Percentiles rank a stretch among this genome's conserved stretches.
phyloP scores from a whole-genome alignment of 345 rosid genomes.

The Sisymbrium altissimum region DNA sequence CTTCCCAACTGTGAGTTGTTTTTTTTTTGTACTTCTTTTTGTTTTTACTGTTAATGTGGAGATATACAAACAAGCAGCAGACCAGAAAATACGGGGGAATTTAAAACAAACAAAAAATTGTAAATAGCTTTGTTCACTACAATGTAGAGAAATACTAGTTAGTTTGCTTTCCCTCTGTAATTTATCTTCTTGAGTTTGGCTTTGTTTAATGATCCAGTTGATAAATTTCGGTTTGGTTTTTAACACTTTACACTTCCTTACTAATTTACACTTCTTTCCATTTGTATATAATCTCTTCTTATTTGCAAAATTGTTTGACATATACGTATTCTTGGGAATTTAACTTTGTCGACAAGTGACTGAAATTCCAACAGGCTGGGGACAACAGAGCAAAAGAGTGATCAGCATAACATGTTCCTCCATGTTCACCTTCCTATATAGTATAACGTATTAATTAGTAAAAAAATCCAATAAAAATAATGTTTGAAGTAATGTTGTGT shows the following conservation, averaged over 20 bases:
- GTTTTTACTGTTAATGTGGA: neutral
- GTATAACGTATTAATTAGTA: too few species aligned
- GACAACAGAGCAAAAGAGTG: too few species aligned
- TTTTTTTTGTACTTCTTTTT: too few species aligned
- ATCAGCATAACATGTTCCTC: too few species aligned
- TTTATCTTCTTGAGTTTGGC: constrained; percentile 24
- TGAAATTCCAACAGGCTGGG: too few species aligned
- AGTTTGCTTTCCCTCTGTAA: constrained; percentile 8
- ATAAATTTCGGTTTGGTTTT: constrained; percentile 15
- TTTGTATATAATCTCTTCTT: neutral
- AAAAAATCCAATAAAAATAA: too few species aligned
- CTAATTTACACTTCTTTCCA: neutral
- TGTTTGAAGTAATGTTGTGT: too few species aligned
- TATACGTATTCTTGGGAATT: too few species aligned
- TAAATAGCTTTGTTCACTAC: constrained; percentile 21
- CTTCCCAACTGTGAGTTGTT: constrained; percentile 49
- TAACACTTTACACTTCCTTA: neutral
- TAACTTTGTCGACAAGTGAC: too few species aligned
- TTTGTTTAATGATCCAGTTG: constrained; percentile 3
- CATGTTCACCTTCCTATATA: too few species aligned
- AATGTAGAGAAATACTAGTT: neutral
- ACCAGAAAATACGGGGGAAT: neutral
- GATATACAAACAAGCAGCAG: neutral
- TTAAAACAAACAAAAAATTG: constrained; percentile 1
- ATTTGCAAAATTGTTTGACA: neutral